A percentile compares a stretch with the other conserved stretches of the same genome.
Evolutionary conservation across 2,329 filamentous ascomycete genomes (phyloP).

Genomic region (Neoascochyta sp.): DNA sequence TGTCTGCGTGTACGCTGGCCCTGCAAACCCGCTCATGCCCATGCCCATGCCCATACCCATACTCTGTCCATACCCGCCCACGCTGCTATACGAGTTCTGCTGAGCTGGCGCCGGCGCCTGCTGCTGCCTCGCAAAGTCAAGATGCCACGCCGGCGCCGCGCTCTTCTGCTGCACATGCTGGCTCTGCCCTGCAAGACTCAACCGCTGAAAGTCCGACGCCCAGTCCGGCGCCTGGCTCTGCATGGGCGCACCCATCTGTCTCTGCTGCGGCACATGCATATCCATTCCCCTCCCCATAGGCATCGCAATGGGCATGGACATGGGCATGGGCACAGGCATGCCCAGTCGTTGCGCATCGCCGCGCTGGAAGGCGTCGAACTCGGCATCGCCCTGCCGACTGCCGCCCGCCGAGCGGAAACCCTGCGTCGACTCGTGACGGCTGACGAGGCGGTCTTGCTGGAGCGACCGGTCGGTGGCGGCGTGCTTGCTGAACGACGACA

Average conservation of each 20-base stretch:
- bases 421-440: conserved; percentile 56
- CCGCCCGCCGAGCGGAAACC: conserved; percentile 58
- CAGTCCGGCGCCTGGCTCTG: conserved; percentile 42
- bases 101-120: conserved; percentile 30
- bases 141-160: conserved; percentile 52
- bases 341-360: conserved; percentile 43
- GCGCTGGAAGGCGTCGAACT: conserved; percentile 67
- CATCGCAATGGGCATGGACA: conserved; percentile 30
- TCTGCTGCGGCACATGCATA: too few species aligned
- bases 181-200: conserved; percentile 42
- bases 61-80: conserved; percentile 27
- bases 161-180: conserved; percentile 45
- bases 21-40: conserved; percentile 26
- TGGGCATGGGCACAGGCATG: conserved; percentile 39
- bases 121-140: conserved; percentile 54
- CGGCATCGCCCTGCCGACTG: conserved; percentile 56
- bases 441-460: conserved; percentile 66
- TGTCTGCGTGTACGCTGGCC: conserved; percentile 24
- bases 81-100: conserved; percentile 24
- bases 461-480: conserved; percentile 63
- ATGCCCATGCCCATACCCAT: too few species aligned
- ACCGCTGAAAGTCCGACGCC: conserved; percentile 50
- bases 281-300: too few species aligned
- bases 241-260: conserved; percentile 40
- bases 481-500: conserved; percentile 71